Evolutionary conservation across 2,329 filamentous ascomycete genomes (phyloP).

Genomic region (Colletotrichum siamense): DNA sequence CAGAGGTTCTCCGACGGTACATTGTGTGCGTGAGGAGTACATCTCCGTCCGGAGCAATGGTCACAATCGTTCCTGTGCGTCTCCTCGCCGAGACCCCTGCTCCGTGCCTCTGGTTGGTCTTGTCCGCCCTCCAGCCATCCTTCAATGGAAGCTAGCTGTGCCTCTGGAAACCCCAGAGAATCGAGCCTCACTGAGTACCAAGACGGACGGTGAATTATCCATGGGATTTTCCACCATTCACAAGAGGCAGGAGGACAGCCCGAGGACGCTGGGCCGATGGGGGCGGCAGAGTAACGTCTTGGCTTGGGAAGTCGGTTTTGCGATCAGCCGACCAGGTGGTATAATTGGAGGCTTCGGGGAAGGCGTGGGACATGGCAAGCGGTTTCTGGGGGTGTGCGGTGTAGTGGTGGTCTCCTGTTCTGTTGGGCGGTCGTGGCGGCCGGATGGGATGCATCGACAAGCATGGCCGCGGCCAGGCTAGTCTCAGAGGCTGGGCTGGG

Average conservation of each 20-base stretch:
- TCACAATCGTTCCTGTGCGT: constrained; percentile 13
- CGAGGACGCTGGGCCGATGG: constrained; percentile 3
- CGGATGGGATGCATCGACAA: constrained; percentile 10
- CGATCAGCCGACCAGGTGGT: constrained; percentile 9
- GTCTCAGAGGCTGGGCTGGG: not conserved
- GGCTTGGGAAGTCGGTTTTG: not conserved
- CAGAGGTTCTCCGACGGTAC: not conserved
- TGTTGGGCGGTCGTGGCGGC: not conserved
- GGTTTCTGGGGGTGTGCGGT: not conserved
- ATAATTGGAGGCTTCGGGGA: constrained; percentile 12
- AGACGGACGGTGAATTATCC: constrained; percentile 24
- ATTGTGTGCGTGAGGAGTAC: not conserved
- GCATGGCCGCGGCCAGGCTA: not conserved
- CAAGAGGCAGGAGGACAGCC: not conserved
- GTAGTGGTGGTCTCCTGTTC: not conserved
- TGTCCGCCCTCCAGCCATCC: not conserved
- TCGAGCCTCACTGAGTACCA: constrained; percentile 22
- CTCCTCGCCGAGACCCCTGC: not conserved
- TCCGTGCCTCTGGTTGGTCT: not conserved
- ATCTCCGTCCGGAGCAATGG: constrained; percentile 7
- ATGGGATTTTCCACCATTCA: constrained; percentile 25
- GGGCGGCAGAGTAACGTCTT: constrained; percentile 16
- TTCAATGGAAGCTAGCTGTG: not conserved
- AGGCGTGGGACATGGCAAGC: constrained; percentile 4
- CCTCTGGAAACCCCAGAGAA: not conserved